Conservation (phyloP, 352 stramenopile species). For the Phytophthora kernoviae region DNA sequence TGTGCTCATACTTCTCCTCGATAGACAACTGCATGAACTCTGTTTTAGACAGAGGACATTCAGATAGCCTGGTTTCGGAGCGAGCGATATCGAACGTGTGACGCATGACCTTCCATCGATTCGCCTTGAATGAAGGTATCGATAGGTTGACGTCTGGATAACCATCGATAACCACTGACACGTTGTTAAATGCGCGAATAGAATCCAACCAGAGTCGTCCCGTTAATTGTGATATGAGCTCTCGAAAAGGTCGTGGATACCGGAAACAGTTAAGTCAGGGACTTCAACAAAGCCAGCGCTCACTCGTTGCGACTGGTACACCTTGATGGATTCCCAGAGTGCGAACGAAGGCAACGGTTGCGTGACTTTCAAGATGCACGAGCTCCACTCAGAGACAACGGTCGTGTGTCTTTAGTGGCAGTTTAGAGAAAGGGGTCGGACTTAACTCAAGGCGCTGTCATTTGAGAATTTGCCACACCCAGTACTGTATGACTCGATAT, state of each 20-base stretch:
- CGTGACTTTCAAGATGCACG: no score
- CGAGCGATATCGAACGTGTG: slow-evolving; percentile 10
- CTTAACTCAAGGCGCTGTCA: no score
- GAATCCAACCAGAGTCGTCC: slow-evolving; percentile 5
- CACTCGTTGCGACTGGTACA: slow-evolving; percentile 4
- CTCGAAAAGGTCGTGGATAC: not conserved
- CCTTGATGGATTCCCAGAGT: slow-evolving; percentile 16
- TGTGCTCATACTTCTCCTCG: slow-evolving; percentile 17
- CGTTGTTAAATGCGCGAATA: slow-evolving; percentile 6
- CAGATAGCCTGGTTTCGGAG: slow-evolving; percentile 11
- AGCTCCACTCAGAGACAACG: no score
- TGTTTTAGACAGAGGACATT: slow-evolving; percentile 3
- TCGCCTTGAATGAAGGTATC: not conserved
- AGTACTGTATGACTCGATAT: no score
- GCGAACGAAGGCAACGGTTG: no score
- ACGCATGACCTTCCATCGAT: slow-evolving; percentile 10
- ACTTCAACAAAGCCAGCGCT: not conserved
- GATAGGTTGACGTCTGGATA: not conserved
- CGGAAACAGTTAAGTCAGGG: slow-evolving; percentile 1
- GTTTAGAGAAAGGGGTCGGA: no score
- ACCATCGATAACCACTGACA: not conserved
- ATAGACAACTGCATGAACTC: slow-evolving; percentile 7
- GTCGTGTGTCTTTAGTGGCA: no score
- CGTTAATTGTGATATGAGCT: slow-evolving; percentile 18
- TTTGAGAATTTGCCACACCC: no score